phyloP scores from a whole-genome alignment of 2,329 filamentous ascomycete genomes.

The Grosmannia penicillata region DNA sequence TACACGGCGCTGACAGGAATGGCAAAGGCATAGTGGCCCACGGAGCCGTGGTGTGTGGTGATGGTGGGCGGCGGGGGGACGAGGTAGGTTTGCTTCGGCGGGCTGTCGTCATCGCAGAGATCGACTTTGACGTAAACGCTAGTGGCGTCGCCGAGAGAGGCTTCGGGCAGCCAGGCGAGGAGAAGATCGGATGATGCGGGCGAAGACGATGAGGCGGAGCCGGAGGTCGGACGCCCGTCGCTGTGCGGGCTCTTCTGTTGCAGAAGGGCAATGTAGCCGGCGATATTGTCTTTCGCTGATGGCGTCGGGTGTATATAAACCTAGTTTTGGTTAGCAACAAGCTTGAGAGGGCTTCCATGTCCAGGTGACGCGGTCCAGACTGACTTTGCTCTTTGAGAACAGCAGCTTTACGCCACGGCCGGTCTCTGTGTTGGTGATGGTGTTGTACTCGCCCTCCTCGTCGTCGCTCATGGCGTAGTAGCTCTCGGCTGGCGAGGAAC shows the following conservation, averaged over 20 bases:
- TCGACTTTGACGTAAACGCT: conserved; percentile 94
- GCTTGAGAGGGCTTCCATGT: conserved; percentile 12
- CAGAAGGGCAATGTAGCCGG: conserved; percentile 82
- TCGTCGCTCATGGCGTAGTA: conserved; percentile 96
- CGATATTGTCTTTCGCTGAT: conserved; percentile 87
- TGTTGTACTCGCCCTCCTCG: conserved; percentile 90
- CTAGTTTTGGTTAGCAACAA: conserved; percentile 24
- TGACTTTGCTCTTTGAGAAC: conserved; percentile 96
- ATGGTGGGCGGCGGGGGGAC: conserved; percentile 84
- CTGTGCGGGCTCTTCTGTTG: conserved; percentile 58
- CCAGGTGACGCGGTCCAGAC: no score
- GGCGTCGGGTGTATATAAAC: conserved; percentile 94
- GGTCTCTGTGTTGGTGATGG: conserved; percentile 64
- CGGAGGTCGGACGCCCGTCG: conserved; percentile 25
- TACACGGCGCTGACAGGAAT: conserved; percentile 84
- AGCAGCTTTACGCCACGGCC: conserved; percentile 83
- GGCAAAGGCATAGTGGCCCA: conserved; percentile 79
- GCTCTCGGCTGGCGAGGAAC: conserved; percentile 64
- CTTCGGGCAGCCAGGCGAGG: conserved; percentile 86
- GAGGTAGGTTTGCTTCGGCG: conserved; percentile 75
- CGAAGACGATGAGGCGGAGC: conserved; percentile 22
- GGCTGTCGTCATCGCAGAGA: conserved; percentile 62
- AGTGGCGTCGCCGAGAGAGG: conserved; percentile 69
- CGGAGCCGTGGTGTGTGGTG: conserved; percentile 54
- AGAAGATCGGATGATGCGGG: conserved; percentile 58